These are phyloP conservation scores for Trifolium subterraneum DNA, from an alignment of 306 rosid genomes.

Conservation along the genomic window DNA sequence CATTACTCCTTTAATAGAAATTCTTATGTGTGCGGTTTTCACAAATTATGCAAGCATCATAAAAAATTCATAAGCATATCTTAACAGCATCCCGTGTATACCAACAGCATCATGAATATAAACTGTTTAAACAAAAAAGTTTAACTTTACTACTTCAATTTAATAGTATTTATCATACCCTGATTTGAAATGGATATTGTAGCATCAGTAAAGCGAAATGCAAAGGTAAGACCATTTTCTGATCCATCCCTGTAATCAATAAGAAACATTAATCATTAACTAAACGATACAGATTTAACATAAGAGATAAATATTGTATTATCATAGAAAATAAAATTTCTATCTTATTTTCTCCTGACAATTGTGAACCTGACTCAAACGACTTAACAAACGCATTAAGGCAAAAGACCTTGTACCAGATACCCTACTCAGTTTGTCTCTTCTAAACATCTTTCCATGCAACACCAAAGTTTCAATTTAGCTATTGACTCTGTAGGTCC, in stretches of 20 bases:
- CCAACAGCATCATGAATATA: conserved; percentile 17
- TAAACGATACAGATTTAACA: conserved; percentile 13
- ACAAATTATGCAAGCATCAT: conserved; percentile 9
- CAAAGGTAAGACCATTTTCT: conserved; percentile 95
- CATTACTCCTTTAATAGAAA: conserved; percentile 5
- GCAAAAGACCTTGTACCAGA: neutral
- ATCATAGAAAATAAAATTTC: conserved; percentile 4
- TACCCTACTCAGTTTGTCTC: neutral
- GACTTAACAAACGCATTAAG: neutral
- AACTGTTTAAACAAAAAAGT: conserved; percentile 9
- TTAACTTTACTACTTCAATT: conserved; percentile 28
- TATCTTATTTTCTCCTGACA: neutral
- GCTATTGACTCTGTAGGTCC: neutral
- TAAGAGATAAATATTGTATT: conserved; percentile 29
- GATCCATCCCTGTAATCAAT: conserved; percentile 73
- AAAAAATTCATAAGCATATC: conserved; percentile 22
- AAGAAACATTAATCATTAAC: conserved; percentile 24
- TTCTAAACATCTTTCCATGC: neutral
- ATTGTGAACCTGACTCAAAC: conserved; percentile 1
- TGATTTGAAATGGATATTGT: conserved; percentile 81
- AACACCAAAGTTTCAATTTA: neutral
- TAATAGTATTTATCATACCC: conserved; percentile 59
- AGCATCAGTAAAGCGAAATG: conserved; percentile 98
- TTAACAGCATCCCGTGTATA: neutral
- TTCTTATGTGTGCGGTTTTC: neutral